Evolutionary conservation across 2,329 filamentous ascomycete genomes (phyloP).

Genomic region (Aschersonia sp.): DNA sequence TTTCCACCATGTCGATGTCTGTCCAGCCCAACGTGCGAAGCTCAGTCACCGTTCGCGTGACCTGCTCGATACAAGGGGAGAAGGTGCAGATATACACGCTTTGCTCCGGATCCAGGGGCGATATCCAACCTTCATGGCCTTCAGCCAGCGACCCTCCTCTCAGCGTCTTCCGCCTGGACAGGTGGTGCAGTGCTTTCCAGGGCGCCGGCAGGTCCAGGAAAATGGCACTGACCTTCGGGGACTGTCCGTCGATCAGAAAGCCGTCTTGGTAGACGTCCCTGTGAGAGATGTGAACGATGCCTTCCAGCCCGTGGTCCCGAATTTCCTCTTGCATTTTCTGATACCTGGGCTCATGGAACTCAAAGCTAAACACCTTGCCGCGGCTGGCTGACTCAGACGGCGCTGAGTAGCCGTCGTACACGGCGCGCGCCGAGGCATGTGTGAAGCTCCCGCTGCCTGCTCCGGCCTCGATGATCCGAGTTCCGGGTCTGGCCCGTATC

Average conservation of each 20-base stretch:
- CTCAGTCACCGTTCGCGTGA: slow-evolving; percentile 67
- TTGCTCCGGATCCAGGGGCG: slow-evolving; percentile 55
- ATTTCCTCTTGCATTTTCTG: slow-evolving; percentile 57
- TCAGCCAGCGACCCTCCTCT: slow-evolving; percentile 11
- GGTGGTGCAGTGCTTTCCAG: slow-evolving; percentile 63
- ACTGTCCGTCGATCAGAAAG: slow-evolving; percentile 47
- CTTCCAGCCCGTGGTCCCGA: slow-evolving; percentile 47
- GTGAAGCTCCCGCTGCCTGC: slow-evolving; percentile 75
- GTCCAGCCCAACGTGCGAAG: slow-evolving; percentile 77
- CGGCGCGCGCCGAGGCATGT: slow-evolving; percentile 60
- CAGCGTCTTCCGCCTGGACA: slow-evolving; percentile 37
- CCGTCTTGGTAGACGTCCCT: slow-evolving; percentile 67
- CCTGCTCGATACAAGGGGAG: slow-evolving; percentile 93
- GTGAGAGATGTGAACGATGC: slow-evolving; percentile 57
- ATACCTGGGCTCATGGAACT: slow-evolving; percentile 63
- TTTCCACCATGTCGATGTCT: slow-evolving; percentile 85
- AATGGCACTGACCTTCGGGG: slow-evolving; percentile 52
- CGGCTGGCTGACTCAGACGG: slow-evolving; percentile 22
- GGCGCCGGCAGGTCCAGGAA: slow-evolving; percentile 73
- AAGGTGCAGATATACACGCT: slow-evolving; percentile 81
- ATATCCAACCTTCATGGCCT: slow-evolving; percentile 28
- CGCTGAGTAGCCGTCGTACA: slow-evolving; percentile 56
- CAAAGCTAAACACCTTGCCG: slow-evolving; percentile 69
- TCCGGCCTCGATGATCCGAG: slow-evolving; percentile 64
- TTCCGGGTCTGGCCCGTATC: slow-evolving; percentile 58